Evolutionary conservation across 306 rosid genomes (phyloP), one percentile per base, ranked within the genome.

Genomic region (Trichosanthes cucumerina): DNA sequence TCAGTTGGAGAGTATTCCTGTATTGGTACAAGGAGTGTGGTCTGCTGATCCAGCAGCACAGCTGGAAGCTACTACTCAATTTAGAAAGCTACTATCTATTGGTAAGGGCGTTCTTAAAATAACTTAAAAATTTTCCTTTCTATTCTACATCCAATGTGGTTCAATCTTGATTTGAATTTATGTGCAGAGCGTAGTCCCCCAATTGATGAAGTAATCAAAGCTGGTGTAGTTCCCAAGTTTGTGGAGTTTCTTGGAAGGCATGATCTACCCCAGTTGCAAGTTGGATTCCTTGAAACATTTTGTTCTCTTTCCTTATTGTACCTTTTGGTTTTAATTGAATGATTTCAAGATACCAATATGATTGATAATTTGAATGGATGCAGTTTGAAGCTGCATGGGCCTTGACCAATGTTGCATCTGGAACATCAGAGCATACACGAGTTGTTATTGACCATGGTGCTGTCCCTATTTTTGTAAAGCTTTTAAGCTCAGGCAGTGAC

Each of bases 321-420:
- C 68, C 52, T 24, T 47, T 47, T 47, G 21, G 60, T 72, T 72
- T 72, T 47, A 28, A 46, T 72, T 72, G 77, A 31, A 72, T 47
- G 43, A 31, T 72, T 72, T 72, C 9, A 28, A 49, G 77, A 56
- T 24, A 39, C 68, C 7, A 34, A 57, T 53, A 56, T 41, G 52
- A 33, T 57, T 12, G 26, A 75, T 33, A 19, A 38, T 52, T 53
- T 52, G 5, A 18, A 28, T 36, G 21, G 19, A 56, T 83, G 82
- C 85, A 91, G 96, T 86, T 87, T 86, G 93, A 91, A 81, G 93
- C 93, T 76, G 90, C 93, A 39, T 91, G 93, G 93, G 89, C 90
- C 79, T 78, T 91, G 80, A 86, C 91, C 57, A 86, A 89, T 79
- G 83, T 89, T 38, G 89, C 91, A 56, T 88, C 91, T 44, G 90